Evolutionary conservation across 2,329 filamentous ascomycete species (phyloP).

Genomic region (Aspergillus latus): DNA sequence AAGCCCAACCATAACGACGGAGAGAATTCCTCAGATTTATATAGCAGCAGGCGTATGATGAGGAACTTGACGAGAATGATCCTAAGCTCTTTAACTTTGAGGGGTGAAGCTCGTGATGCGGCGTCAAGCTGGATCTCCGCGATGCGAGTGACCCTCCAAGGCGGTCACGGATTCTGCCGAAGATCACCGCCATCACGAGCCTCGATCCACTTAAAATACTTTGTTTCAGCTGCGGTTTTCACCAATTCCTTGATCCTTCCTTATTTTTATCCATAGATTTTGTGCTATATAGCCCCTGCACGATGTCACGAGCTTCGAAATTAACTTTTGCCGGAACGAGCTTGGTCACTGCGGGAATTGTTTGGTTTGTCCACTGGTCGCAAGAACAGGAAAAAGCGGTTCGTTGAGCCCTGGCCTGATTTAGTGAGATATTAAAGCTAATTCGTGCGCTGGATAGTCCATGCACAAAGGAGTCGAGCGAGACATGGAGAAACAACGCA

Average conservation of each 20-base stretch:
- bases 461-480: slow-evolving; percentile 96
- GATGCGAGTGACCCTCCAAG: slow-evolving; percentile 32
- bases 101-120: slow-evolving; percentile 31
- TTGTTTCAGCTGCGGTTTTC: neutral
- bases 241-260: neutral
- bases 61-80: slow-evolving; percentile 15
- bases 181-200: slow-evolving; percentile 31
- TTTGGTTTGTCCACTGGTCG: slow-evolving; percentile 84
- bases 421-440: neutral
- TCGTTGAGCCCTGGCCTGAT: slow-evolving; percentile 38
- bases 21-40: slow-evolving; percentile 11
- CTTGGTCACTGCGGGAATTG: slow-evolving; percentile 70
- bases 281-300: neutral
- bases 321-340: slow-evolving; percentile 78
- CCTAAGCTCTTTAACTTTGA: slow-evolving; percentile 17
- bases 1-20: slow-evolving; percentile 31
- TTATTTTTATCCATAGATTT: neutral
- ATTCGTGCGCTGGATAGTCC: slow-evolving; percentile 51
- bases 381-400: slow-evolving; percentile 83
- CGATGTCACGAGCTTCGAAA: slow-evolving; percentile 89
- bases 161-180: slow-evolving; percentile 38
- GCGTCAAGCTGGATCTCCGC: slow-evolving; percentile 21
- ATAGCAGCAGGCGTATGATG: slow-evolving; percentile 7
- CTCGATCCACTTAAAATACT: slow-evolving; percentile 17
- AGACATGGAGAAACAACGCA: slow-evolving; percentile 87